Conservation (phyloP, 805 yeast species). For the Wickerhamomyces xylosicus region DNA sequence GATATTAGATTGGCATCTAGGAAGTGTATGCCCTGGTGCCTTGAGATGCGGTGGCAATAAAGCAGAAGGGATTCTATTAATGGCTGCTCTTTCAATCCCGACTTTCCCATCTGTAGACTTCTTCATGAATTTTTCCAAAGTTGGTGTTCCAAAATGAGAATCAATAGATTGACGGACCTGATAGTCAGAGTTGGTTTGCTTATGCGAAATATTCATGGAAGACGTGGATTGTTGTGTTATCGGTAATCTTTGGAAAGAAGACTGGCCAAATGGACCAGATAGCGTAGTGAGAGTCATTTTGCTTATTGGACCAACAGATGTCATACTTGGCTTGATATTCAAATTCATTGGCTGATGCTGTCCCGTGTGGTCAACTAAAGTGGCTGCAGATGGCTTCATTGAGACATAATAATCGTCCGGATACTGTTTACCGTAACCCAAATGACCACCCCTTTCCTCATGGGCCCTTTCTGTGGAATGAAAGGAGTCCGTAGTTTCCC, state of each 20-base stretch:
- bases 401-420: conserved; percentile 9
- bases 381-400: conserved; percentile 18
- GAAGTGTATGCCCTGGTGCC: conserved; percentile 7
- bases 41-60: conserved; percentile 19
- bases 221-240: conserved; percentile 16
- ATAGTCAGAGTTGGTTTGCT: background rate
- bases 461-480: background rate
- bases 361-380: conserved; percentile 15
- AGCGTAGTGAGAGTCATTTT: conserved; percentile 1
- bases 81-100: conserved; percentile 16
- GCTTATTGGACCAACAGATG: background rate
- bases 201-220: conserved; percentile 4
- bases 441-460: background rate
- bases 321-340: background rate
- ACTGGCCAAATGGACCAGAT: conserved; percentile 1
- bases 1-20: background rate
- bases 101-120: conserved; percentile 5
- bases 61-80: conserved; percentile 17
- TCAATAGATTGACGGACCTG: conserved; percentile 1
- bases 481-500: conserved; percentile 2
- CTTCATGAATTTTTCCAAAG: conserved; percentile 4
- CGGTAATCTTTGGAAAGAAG: conserved; percentile 15
- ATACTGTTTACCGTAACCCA: no score
- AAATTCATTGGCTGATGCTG: conserved; percentile 1
- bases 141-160: conserved; percentile 7